Conservation (phyloP, 2,329 filamentous ascomycete species). For the Trichoderma oligosporum region DNA sequence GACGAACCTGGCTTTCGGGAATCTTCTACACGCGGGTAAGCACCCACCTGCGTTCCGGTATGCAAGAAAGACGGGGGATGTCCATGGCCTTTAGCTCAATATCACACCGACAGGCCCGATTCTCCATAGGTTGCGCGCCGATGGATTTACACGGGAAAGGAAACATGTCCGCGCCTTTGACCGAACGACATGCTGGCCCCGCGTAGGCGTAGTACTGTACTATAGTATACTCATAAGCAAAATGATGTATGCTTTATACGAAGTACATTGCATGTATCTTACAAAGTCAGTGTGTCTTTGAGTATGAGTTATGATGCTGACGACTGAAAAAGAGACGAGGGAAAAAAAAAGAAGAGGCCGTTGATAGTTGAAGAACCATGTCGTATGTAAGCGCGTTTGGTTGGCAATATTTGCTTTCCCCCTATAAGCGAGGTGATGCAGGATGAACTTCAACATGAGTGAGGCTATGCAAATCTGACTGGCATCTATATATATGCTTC, state of each 20-base stretch:
- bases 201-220: slow-evolving; percentile 11
- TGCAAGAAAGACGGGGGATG: slow-evolving; percentile 16
- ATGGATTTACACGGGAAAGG: not conserved
- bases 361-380: not conserved
- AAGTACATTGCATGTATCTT: not conserved
- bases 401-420: not conserved
- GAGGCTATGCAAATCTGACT: slow-evolving; percentile 6
- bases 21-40: slow-evolving; percentile 7
- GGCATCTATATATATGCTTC: not conserved
- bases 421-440: slow-evolving; percentile 12
- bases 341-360: too few relatives aligned
- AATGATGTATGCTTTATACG: not conserved
- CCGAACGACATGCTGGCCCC: slow-evolving; percentile 16
- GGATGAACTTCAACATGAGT: not conserved
- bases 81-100: not conserved
- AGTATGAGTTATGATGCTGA: not conserved
- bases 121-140: not conserved
- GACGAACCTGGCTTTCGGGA: slow-evolving; percentile 3
- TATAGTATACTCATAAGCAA: not conserved
- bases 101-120: not conserved
- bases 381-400: too few relatives aligned
- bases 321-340: not conserved
- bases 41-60: slow-evolving; percentile 3
- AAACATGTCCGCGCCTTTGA: not conserved
- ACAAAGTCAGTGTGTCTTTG: not conserved